phyloP scores from a whole-genome alignment of 2,329 filamentous ascomycete genomes.

The Ophiostoma australiae region DNA sequence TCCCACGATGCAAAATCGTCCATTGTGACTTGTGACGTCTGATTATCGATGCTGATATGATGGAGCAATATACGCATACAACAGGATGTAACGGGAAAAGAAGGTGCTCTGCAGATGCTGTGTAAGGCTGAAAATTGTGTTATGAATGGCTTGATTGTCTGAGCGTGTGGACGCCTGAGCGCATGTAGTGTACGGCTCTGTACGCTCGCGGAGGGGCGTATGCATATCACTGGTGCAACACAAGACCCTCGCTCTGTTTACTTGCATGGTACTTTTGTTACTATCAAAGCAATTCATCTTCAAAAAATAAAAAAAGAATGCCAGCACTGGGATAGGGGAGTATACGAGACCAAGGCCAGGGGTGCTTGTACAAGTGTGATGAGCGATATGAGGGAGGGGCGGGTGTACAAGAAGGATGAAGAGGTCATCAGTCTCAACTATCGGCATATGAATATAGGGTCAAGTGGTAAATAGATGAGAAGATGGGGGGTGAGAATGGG shows the following conservation, averaged over 20 bases:
- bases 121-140: slow-evolving; percentile 16
- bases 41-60: background rate
- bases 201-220: background rate
- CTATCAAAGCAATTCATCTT: background rate
- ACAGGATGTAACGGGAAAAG: slow-evolving; percentile 4
- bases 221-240: background rate
- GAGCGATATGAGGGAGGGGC: background rate
- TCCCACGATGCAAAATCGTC: background rate
- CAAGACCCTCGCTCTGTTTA: background rate
- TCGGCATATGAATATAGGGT: slow-evolving; percentile 2
- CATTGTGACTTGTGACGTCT: slow-evolving; percentile 11
- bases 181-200: background rate
- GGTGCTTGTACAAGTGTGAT: slow-evolving; percentile 20
- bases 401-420: background rate
- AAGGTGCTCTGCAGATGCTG: slow-evolving; percentile 21
- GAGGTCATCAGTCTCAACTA: slow-evolving; percentile 10
- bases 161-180: slow-evolving; percentile 8
- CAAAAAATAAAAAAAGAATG: too few relatives aligned
- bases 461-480: background rate
- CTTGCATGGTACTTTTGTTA: background rate
- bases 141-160: slow-evolving; percentile 11
- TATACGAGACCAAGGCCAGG: slow-evolving; percentile 3
- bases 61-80: background rate
- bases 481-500: background rate
- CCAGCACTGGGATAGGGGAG: slow-evolving; percentile 1